phyloP scores from a whole-genome alignment of 441 rosid genomes.

The Arabidopsis hybrid region DNA sequence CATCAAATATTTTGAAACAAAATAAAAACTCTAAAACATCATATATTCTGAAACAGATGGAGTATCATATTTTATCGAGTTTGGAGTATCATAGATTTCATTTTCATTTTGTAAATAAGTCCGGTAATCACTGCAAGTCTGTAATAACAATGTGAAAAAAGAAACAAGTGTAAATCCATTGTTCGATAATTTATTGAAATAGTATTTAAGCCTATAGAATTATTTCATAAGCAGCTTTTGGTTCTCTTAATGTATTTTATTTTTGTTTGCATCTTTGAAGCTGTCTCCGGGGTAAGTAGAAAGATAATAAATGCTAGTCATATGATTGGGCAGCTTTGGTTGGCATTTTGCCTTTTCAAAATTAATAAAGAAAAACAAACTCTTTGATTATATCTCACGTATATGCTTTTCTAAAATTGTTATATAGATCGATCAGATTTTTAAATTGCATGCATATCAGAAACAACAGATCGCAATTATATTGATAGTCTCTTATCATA shows the following conservation, averaged over 20 bases:
- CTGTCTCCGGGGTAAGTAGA: conserved; percentile 1
- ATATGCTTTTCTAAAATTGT: not conserved
- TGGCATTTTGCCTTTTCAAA: conserved; percentile 2
- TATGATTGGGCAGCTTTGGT: not conserved
- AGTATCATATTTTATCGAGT: not conserved
- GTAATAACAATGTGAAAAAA: not conserved
- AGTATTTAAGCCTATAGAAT: not conserved
- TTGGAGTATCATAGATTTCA: not conserved
- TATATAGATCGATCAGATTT: not conserved
- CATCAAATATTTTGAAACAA: no score
- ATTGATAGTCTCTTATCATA: not conserved
- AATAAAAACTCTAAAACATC: no score
- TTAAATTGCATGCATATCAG: not conserved
- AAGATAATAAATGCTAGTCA: not conserved
- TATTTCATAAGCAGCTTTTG: not conserved
- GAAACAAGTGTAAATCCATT: not conserved
- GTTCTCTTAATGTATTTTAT: not conserved
- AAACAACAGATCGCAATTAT: not conserved
- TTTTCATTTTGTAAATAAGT: not conserved
- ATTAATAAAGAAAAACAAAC: not conserved
- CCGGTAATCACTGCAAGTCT: not conserved
- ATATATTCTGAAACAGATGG: no score
- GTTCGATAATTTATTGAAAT: not conserved
- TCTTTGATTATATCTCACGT: not conserved
- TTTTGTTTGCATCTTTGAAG: not conserved